A percentile compares a stretch with the other conserved stretches of the same genome.
Evolutionary conservation across 352 stramenopile genomes (phyloP).

Genomic region (Globisporangium uncinulatum): DNA sequence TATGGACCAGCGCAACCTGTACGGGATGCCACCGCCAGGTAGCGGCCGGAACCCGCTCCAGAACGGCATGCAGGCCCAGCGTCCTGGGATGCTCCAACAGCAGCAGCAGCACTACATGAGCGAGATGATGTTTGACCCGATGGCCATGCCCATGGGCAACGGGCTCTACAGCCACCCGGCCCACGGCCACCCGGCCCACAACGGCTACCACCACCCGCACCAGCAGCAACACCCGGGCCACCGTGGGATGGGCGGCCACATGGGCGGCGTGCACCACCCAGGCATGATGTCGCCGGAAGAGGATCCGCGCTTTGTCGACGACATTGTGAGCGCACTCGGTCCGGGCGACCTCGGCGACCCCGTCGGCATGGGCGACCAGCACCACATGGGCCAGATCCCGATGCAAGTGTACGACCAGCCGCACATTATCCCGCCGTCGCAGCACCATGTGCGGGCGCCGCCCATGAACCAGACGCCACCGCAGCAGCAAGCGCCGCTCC

Average conservation of each 20-base stretch:
- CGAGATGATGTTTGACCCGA: constrained; percentile 75
- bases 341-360: constrained; percentile 36
- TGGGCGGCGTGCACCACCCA: constrained; percentile 33
- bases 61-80: constrained; percentile 34
- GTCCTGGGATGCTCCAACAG: constrained; percentile 38
- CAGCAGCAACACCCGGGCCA: constrained; percentile 20
- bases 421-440: constrained; percentile 41
- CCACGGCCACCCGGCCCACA: constrained; percentile 19
- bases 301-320: constrained; percentile 65
- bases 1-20: constrained; percentile 66
- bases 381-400: constrained; percentile 44
- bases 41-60: constrained; percentile 23
- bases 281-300: constrained; percentile 53
- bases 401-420: constrained; percentile 56
- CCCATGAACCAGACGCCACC: constrained; percentile 24
- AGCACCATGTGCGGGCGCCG: constrained; percentile 23
- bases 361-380: constrained; percentile 39
- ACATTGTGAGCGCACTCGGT: constrained; percentile 58
- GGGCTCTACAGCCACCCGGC: constrained; percentile 42
- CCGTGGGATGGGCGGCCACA: constrained; percentile 19
- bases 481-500: constrained; percentile 24
- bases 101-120: constrained; percentile 69
- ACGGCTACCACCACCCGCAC: constrained; percentile 15
- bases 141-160: constrained; percentile 51
- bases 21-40: constrained; percentile 42